Conservation (phyloP, 371 early-diverging fungal genomes). For the Chytridium lagenaria region DNA sequence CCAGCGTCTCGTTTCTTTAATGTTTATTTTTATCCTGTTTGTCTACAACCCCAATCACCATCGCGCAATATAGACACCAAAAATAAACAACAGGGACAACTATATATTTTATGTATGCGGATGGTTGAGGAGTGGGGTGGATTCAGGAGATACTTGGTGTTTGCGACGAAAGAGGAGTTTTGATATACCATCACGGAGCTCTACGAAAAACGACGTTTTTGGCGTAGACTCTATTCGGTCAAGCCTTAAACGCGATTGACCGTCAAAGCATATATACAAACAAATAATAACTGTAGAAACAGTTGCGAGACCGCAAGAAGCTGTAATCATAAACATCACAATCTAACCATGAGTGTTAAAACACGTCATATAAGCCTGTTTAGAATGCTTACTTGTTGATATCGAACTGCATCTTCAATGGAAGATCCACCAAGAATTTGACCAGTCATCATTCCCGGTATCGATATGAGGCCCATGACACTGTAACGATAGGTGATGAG, state of each 20-base stretch:
- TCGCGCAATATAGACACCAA: too few species aligned
- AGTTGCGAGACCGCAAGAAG: slow-evolving; percentile 70
- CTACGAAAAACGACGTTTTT: too few species aligned
- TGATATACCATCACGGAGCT: too few species aligned
- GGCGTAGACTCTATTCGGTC: slow-evolving; percentile 27
- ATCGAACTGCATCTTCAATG: slow-evolving; percentile 77
- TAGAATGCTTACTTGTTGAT: slow-evolving; percentile 60
- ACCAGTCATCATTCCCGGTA: slow-evolving; percentile 93
- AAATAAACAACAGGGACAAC: too few species aligned
- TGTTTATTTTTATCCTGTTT: too few species aligned
- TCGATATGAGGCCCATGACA: slow-evolving; percentile 85
- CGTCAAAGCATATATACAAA: slow-evolving; percentile 38
- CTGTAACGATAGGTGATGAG: too few species aligned
- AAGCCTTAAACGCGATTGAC: slow-evolving; percentile 31
- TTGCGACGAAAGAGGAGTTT: too few species aligned
- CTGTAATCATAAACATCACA: slow-evolving; percentile 83
- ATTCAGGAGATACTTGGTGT: too few species aligned
- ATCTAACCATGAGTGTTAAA: slow-evolving; percentile 42
- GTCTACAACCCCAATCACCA: too few species aligned
- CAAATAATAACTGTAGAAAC: slow-evolving; percentile 62
- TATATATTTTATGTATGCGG: too few species aligned
- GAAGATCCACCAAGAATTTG: slow-evolving; percentile 85
- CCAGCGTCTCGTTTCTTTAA: too few species aligned
- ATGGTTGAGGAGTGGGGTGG: too few species aligned
- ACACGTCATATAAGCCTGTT: neutral